phyloP scores from a whole-genome alignment of 805 yeast genomes.

The Cyberlindnera mrakii region DNA sequence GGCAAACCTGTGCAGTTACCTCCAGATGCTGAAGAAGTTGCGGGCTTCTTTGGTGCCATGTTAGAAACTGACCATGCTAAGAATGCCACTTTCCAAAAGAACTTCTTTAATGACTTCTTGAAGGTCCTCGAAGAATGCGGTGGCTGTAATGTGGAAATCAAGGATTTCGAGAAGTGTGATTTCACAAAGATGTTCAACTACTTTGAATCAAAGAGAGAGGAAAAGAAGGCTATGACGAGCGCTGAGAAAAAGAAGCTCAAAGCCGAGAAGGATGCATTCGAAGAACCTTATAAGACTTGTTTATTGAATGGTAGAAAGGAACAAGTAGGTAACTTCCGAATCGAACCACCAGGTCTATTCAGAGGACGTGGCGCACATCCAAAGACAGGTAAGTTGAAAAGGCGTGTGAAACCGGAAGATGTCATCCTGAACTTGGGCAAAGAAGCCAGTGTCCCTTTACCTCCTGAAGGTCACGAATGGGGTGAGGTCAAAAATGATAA shows the following conservation, averaged over 20 bases:
- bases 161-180: slow-evolving; percentile 64
- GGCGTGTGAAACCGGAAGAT: slow-evolving; percentile 85
- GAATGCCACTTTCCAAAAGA: slow-evolving; percentile 79
- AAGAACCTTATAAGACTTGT: slow-evolving; percentile 80
- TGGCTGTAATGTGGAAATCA: slow-evolving; percentile 52
- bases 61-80: slow-evolving; percentile 82
- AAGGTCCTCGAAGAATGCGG: slow-evolving; percentile 64
- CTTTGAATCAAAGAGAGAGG: slow-evolving; percentile 64
- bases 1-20: slow-evolving; percentile 74
- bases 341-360: slow-evolving; percentile 95
- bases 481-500: slow-evolving; percentile 84
- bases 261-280: slow-evolving; percentile 65
- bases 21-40: slow-evolving; percentile 87
- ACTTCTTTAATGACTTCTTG: slow-evolving; percentile 77
- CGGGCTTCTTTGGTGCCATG: slow-evolving; percentile 90
- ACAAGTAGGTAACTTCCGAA: slow-evolving; percentile 87
- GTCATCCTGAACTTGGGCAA: slow-evolving; percentile 76
- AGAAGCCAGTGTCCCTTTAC: slow-evolving; percentile 65
- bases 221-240: slow-evolving; percentile 58
- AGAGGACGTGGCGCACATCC: slow-evolving; percentile 98
- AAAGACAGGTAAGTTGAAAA: slow-evolving; percentile 84
- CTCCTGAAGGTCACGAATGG: slow-evolving; percentile 89
- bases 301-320: slow-evolving; percentile 81
- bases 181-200: slow-evolving; percentile 67
- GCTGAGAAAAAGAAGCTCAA: slow-evolving; percentile 74